phyloP scores from a whole-genome alignment of 1,284 basidiomycete genomes.

The Vanrija sp. region DNA sequence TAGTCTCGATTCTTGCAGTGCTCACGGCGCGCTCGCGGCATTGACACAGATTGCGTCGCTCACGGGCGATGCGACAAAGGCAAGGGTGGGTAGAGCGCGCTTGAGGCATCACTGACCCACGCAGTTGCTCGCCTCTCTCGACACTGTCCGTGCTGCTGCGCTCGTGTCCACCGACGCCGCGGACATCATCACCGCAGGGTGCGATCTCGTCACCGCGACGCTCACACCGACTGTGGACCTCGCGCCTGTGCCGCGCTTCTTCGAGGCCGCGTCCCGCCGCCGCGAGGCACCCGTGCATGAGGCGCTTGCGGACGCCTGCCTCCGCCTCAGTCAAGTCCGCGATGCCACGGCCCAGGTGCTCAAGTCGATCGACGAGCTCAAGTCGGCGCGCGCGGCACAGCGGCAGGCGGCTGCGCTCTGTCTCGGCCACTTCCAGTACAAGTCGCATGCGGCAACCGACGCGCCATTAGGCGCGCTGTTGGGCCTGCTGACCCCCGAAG shows the following conservation, averaged over 20 bases:
- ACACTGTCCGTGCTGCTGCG: constrained; percentile 54
- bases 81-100: constrained; percentile 42
- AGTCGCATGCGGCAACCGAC: constrained; percentile 39
- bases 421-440: constrained; percentile 70
- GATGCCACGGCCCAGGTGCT: constrained; percentile 26
- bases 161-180: constrained; percentile 67
- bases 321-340: constrained; percentile 58
- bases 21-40: constrained; percentile 77
- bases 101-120: background rate
- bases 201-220: constrained; percentile 64
- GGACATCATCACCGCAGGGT: constrained; percentile 68
- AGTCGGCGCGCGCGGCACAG: constrained; percentile 50
- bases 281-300: constrained; percentile 66
- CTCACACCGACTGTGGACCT: constrained; percentile 52
- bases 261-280: constrained; percentile 71
- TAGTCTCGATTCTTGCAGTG: constrained; percentile 65
- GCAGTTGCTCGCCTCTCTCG: constrained; percentile 43
- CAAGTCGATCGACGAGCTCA: constrained; percentile 67
- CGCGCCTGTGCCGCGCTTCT: constrained; percentile 11
- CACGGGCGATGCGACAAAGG: constrained; percentile 37
- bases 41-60: constrained; percentile 64
- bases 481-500: constrained; percentile 21
- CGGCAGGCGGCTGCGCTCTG: constrained; percentile 74
- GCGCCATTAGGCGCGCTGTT: constrained; percentile 25
- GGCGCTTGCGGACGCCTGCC: constrained; percentile 65